These are phyloP conservation scores for Fusarium floridanum DNA, from an alignment of 2,329 filamentous ascomycete species.

Conservation along the genomic window DNA sequence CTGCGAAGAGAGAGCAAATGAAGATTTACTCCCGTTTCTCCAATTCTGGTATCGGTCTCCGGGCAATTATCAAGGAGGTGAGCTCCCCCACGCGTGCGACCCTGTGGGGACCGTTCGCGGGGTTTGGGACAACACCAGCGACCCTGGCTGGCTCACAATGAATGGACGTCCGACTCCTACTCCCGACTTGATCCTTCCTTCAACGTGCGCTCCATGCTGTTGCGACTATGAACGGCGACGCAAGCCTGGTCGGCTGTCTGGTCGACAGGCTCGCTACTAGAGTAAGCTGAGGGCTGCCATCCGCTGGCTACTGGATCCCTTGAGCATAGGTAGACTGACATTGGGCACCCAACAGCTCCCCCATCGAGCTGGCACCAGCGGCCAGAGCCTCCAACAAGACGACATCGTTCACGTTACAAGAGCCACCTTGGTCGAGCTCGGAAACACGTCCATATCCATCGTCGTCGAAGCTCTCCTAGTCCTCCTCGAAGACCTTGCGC, in stretches of 20 bases:
- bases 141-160: conserved; percentile 26
- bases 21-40: neutral
- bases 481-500: conserved; percentile 70
- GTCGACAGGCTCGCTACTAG: conserved; percentile 73
- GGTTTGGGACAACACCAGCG: conserved; percentile 33
- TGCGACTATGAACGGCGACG: conserved; percentile 68
- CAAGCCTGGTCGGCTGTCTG: conserved; percentile 70
- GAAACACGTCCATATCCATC: conserved; percentile 63
- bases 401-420: conserved; percentile 72
- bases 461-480: conserved; percentile 70
- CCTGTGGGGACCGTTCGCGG: conserved; percentile 40
- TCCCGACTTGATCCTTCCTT: conserved; percentile 29
- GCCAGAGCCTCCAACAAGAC: conserved; percentile 70
- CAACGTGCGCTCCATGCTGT: conserved; percentile 41
- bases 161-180: conserved; percentile 7
- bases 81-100: conserved; percentile 24
- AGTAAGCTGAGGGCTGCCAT: conserved; percentile 55
- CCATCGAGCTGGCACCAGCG: conserved; percentile 70
- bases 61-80: neutral
- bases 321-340: conserved; percentile 24
- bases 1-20: neutral
- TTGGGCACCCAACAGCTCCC: conserved; percentile 69
- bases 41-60: neutral
- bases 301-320: conserved; percentile 1
- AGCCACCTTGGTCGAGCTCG: conserved; percentile 72